Percentiles rank a stretch among this genome's conserved stretches.
These are phyloP conservation scores for Metroxylon sagu DNA, from an alignment of 176 grass and related monocot genomes.

Conservation along the genomic window DNA sequence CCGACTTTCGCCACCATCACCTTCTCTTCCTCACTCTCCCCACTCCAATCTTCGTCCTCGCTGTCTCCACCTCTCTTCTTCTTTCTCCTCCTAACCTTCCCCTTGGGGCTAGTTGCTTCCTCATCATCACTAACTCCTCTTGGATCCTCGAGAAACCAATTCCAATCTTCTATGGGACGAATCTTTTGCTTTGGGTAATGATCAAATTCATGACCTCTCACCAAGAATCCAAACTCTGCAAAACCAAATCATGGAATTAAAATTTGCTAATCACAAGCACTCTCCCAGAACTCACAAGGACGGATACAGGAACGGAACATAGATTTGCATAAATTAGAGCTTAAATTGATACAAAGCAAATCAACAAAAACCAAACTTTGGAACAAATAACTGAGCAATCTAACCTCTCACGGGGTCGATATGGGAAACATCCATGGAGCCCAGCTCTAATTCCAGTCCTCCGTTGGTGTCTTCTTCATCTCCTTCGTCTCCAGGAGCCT, in stretches of 20 bases:
- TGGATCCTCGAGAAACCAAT: slow-evolving; percentile 60
- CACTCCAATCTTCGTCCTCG: slow-evolving; percentile 56
- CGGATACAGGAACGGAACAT: background rate
- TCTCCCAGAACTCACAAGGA: background rate
- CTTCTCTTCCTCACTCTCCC: slow-evolving; percentile 40
- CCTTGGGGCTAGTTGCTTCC: slow-evolving; percentile 18
- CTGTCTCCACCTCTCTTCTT: slow-evolving; percentile 20
- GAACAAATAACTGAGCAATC: background rate
- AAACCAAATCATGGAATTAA: background rate
- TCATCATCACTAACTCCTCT: slow-evolving; percentile 2
- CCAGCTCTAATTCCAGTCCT: slow-evolving; percentile 27
- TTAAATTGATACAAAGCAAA: background rate
- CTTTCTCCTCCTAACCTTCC: slow-evolving; percentile 10
- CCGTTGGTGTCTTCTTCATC: slow-evolving; percentile 4
- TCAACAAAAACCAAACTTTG: slow-evolving; percentile 1
- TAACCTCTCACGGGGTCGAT: slow-evolving; percentile 68
- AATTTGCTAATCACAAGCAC: background rate
- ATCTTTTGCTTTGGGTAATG: slow-evolving; percentile 49
- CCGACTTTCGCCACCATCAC: slow-evolving; percentile 18
- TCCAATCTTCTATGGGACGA: slow-evolving; percentile 50
- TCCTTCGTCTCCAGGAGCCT: background rate
- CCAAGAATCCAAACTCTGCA: slow-evolving; percentile 81
- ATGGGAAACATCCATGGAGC: slow-evolving; percentile 26
- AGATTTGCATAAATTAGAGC: background rate
- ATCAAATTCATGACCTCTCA: slow-evolving; percentile 66